These are phyloP conservation scores for Hypsizygus marmoreus DNA, from an alignment of 768 basidiomycete genomes.

Conservation along the genomic window DNA sequence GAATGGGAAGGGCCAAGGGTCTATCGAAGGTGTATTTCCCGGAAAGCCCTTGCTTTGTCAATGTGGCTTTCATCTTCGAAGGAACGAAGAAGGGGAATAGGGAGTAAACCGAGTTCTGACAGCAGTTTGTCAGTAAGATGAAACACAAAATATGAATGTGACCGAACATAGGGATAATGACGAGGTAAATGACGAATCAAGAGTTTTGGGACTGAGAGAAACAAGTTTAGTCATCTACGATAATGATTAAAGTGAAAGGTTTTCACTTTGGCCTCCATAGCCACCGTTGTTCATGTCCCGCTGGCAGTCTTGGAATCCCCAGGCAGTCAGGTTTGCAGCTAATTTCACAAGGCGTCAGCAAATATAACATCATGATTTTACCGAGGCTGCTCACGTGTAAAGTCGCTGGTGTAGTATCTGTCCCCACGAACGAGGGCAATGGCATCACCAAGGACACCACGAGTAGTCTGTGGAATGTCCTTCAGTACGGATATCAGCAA, in stretches of 20 bases:
- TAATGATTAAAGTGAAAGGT: too few species aligned
- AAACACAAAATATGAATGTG: too few species aligned
- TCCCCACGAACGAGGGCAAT: constrained; percentile 54
- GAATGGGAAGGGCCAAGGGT: constrained; percentile 28
- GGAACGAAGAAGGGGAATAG: too few species aligned
- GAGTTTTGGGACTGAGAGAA: background rate
- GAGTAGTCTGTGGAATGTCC: constrained; percentile 35
- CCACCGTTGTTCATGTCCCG: background rate
- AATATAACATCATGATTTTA: background rate
- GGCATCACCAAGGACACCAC: constrained; percentile 54
- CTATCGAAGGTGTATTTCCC: constrained; percentile 41
- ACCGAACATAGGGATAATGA: too few species aligned
- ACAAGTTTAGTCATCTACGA: background rate
- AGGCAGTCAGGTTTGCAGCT: background rate
- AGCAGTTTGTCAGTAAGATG: too few species aligned
- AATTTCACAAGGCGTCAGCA: too few species aligned
- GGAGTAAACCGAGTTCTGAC: too few species aligned
- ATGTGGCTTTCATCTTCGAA: too few species aligned
- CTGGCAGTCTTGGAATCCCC: background rate
- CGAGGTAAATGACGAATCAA: background rate
- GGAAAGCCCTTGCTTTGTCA: constrained; percentile 39
- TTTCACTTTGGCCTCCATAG: too few species aligned
- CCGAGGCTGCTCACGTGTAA: constrained; percentile 38
- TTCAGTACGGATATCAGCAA: background rate
- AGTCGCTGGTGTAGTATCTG: constrained; percentile 52